Percentiles rank a stretch among this genome's conserved stretches.
These are phyloP conservation scores for Xerocomellus amylosporus DNA, from an alignment of 768 basidiomycete genomes.

Conservation along the genomic window DNA sequence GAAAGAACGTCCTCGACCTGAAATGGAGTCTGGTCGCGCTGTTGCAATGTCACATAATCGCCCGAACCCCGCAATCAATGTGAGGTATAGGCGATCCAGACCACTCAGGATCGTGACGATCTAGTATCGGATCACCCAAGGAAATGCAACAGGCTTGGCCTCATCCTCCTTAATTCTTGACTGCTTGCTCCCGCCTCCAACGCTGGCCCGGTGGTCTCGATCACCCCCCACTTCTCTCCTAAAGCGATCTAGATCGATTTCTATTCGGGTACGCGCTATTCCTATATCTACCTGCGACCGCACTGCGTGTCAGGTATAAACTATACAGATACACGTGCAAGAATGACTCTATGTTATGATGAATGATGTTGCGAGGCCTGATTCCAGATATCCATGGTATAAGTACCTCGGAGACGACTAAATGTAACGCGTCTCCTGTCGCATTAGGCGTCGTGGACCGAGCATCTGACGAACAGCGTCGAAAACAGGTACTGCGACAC, in stretches of 20 bases:
- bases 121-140: too few relatives aligned
- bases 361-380: too few relatives aligned
- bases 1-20: neutral
- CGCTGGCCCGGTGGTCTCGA: too few relatives aligned
- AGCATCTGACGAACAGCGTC: constrained; percentile 80
- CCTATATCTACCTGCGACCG: too few relatives aligned
- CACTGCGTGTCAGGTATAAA: neutral
- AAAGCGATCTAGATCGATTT: neutral
- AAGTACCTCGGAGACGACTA: neutral
- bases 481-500: constrained; percentile 89
- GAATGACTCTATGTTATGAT: neutral
- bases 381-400: neutral
- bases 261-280: neutral
- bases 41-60: neutral
- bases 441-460: constrained; percentile 37
- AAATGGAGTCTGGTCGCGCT: neutral
- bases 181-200: too few relatives aligned
- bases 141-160: too few relatives aligned
- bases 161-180: too few relatives aligned
- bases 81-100: too few relatives aligned
- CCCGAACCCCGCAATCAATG: too few relatives aligned
- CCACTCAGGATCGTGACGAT: too few relatives aligned
- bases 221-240: too few relatives aligned
- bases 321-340: neutral
- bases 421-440: neutral